Conservation (phyloP, 202 grass and related monocot species). For the Schoenoplectus triqueter region DNA sequence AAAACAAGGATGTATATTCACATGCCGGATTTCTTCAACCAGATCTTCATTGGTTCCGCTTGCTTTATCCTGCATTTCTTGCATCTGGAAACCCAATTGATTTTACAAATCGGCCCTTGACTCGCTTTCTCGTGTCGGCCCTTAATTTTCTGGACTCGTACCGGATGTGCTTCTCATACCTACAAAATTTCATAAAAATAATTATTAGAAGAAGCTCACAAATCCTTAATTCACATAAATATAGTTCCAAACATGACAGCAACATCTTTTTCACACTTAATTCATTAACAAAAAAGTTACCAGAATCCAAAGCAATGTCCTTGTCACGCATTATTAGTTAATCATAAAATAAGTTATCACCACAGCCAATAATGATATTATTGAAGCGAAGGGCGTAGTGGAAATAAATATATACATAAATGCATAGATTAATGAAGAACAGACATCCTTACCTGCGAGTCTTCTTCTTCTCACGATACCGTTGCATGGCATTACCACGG, state of each 20-base stretch:
- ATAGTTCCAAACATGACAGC: neutral
- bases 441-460: slow-evolving; percentile 63
- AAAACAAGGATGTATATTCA: slow-evolving; percentile 40
- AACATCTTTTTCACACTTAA: neutral
- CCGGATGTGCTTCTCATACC: slow-evolving; percentile 84
- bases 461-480: slow-evolving; percentile 91
- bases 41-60: slow-evolving; percentile 26
- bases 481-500: slow-evolving; percentile 77
- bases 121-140: slow-evolving; percentile 79
- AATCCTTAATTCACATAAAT: neutral
- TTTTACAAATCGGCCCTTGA: slow-evolving; percentile 90
- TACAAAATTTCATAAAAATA: slow-evolving; percentile 23
- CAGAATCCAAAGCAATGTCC: slow-evolving; percentile 24
- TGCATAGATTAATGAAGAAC: neutral
- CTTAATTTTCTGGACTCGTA: slow-evolving; percentile 88
- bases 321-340: slow-evolving; percentile 9
- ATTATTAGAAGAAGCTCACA: slow-evolving; percentile 5
- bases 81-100: slow-evolving; percentile 43
- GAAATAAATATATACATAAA: neutral
- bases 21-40: neutral
- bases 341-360: neutral
- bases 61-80: neutral
- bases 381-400: neutral
- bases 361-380: neutral
- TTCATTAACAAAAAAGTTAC: slow-evolving; percentile 6